Conservation (phyloP, 495 filamentous ascomycete genomes). For the Lasiosphaeria ovina region DNA sequence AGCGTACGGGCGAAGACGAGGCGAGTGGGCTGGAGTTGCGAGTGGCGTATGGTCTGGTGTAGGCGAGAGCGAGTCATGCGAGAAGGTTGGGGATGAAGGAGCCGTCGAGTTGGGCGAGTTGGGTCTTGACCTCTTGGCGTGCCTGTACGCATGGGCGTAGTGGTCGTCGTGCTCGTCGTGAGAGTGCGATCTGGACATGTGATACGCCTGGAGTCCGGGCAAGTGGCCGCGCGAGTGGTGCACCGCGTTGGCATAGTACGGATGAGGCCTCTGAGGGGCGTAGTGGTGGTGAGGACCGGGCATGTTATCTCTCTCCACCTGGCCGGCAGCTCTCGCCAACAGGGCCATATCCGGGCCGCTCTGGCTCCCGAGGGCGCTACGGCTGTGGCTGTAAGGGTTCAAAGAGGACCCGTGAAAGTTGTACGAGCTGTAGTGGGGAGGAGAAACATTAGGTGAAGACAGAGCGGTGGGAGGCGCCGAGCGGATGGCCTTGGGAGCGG, state of each 20-base stretch:
- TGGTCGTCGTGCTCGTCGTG: constrained; percentile 79
- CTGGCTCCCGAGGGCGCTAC: constrained; percentile 45
- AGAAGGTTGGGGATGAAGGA: constrained; percentile 96
- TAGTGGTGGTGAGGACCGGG: constrained; percentile 53
- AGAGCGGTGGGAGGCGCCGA: constrained; percentile 90
- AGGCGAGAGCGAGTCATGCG: constrained; percentile 91
- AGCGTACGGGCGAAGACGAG: constrained; percentile 76
- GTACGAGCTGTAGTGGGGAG: constrained; percentile 82
- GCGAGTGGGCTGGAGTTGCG: constrained; percentile 93
- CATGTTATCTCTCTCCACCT: constrained; percentile 74
- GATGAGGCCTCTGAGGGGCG: constrained; percentile 42
- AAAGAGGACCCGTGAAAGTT: constrained; percentile 57
- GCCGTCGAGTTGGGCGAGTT: constrained; percentile 93
- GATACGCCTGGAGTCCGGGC: constrained; percentile 79
- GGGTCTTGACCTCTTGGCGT: constrained; percentile 82
- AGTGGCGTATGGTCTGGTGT: constrained; percentile 96
- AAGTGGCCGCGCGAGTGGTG: constrained; percentile 56
- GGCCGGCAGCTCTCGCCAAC: constrained; percentile 84
- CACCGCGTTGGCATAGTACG: constrained; percentile 57
- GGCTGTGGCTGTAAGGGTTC: constrained; percentile 63
- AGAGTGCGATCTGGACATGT: constrained; percentile 91
- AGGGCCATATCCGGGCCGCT: constrained; percentile 75
- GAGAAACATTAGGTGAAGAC: constrained; percentile 92
- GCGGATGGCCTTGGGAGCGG: constrained; percentile 59
- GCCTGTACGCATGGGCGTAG: constrained; percentile 58